phyloP scores from a whole-genome alignment of 2,329 filamentous ascomycete species.

The Aureobasidium pullulans region DNA sequence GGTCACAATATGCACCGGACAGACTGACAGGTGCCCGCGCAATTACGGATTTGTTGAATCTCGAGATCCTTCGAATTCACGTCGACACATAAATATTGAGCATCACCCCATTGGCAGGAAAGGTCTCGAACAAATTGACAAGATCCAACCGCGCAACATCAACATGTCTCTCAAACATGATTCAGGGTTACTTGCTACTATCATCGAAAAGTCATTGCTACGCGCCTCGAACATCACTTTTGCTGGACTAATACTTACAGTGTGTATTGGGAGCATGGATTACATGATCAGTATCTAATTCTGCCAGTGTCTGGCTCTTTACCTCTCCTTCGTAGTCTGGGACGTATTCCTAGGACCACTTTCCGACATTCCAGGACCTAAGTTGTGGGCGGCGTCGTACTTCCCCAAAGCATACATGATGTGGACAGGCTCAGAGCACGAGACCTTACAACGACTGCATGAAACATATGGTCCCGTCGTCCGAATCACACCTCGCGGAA shows the following conservation, averaged over 20 bases:
- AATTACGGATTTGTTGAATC: no score
- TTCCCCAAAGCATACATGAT: conserved; percentile 20
- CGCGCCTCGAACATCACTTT: not conserved
- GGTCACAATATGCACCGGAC: no score
- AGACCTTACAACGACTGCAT: conserved; percentile 26
- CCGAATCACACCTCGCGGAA: conserved; percentile 40
- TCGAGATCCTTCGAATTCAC: no score
- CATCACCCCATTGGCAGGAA: no score
- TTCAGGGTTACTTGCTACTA: not conserved
- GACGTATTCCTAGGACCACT: conserved; percentile 39
- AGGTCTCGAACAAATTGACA: not conserved
- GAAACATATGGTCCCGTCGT: conserved; percentile 39
- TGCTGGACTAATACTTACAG: not conserved
- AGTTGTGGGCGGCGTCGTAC: conserved; percentile 25
- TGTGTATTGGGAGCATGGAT: not conserved
- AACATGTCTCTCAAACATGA: not conserved
- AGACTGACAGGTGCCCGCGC: no score
- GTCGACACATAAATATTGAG: no score
- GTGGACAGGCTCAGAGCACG: conserved; percentile 15
- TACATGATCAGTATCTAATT: not conserved
- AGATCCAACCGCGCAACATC: not conserved
- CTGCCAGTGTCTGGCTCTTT: not conserved
- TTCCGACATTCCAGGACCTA: conserved; percentile 36
- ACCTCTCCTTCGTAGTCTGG: conserved; percentile 22
- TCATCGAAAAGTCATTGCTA: not conserved